These are phyloP conservation scores for Cladosporium sp. DNA, from an alignment of 2,329 filamentous ascomycete genomes.

Conservation along the genomic window DNA sequence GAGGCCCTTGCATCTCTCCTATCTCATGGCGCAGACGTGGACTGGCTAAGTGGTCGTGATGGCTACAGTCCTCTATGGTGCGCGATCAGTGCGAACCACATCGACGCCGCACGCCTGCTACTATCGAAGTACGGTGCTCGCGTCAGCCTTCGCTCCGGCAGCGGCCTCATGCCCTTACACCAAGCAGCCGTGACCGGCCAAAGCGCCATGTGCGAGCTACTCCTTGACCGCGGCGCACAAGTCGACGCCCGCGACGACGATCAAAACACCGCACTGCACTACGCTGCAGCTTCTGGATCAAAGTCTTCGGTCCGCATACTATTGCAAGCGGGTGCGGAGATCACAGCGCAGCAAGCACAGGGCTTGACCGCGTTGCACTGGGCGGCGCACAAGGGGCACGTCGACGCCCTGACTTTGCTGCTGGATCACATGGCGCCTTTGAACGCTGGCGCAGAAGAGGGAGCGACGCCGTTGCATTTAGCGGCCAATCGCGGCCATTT, in stretches of 20 bases:
- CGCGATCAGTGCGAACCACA: constrained; percentile 32
- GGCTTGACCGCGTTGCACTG: constrained; percentile 32
- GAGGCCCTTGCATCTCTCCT: constrained; percentile 30
- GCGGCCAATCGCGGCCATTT: constrained; percentile 32
- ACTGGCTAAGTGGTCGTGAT: constrained; percentile 32
- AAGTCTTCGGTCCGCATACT: constrained; percentile 26
- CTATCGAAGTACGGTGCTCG: constrained; percentile 32
- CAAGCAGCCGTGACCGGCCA: constrained; percentile 34
- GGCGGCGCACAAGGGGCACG: constrained; percentile 33
- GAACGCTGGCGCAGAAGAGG: constrained; percentile 26
- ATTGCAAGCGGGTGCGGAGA: constrained; percentile 26
- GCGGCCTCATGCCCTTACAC: constrained; percentile 30
- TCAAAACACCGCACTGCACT: constrained; percentile 31
- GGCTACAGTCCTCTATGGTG: constrained; percentile 34
- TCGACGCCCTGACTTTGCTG: constrained; percentile 28
- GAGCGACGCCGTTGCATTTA: constrained; percentile 30
- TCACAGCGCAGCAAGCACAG: constrained; percentile 27
- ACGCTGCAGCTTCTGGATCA: constrained; percentile 30
- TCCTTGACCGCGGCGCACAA: constrained; percentile 32
- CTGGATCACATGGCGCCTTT: constrained; percentile 26
- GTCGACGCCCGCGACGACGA: constrained; percentile 31
- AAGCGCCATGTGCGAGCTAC: constrained; percentile 31
- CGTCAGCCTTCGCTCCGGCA: constrained; percentile 27
- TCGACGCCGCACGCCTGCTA: constrained; percentile 29
- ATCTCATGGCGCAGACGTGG: constrained; percentile 29